Base-by-base conservation (phyloP, 2,329 filamentous ascomycete genomes). In the Grosmannia serpens region DNA sequence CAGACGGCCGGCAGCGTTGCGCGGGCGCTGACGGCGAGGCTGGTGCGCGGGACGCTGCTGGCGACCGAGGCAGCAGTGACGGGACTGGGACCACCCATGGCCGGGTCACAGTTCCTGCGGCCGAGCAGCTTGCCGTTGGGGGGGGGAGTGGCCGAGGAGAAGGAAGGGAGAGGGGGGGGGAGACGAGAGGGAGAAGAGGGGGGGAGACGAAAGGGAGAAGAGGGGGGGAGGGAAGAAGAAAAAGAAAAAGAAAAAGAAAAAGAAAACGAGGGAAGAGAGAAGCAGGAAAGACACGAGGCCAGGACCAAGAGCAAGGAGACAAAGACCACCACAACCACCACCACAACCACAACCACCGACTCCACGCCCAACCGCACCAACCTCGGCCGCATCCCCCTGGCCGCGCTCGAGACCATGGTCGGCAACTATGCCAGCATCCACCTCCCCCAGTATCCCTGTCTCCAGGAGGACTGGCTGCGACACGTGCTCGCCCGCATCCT, bases 371-470 rank as follows among this genome's bases (percentile, higher is more conserved):
- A 22, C 27, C 44, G 20, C 27, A 56, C 55, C 2, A 56, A 56
- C 46, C 55, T 56, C 31, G 55, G 46, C 31, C 55, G 46, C 55
- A 56, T 56, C 46, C 55, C 55, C 3, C 55, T 41, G 15, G 46
- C 55, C 10, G 55, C 55, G 11, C 55, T 56, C 46, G 55, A 56
- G 24, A 56, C 55, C 1, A 56, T 56, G 46, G 3, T 56, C 8
- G 24, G n/a, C 55, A 56, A 56, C 55, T 56, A 56, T 46, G 27
- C 55, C 20, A 27, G 3, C 46, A 38, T 51, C 31, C 55, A 56
- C 31, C 46, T 51, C 17, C 55, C 55, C 2, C 55, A 56, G 31
- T 56, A 41, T 22, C 55, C 55, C 13, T 56, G 55, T 33, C 29
- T 56, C 17, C 55, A 29, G 31, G 46, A 26, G 31, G 24, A 9